Percentiles rank a stretch among this genome's conserved stretches.
phyloP scores from a whole-genome alignment of 352 stramenopile genomes.

The Pythium dissotocum region DNA sequence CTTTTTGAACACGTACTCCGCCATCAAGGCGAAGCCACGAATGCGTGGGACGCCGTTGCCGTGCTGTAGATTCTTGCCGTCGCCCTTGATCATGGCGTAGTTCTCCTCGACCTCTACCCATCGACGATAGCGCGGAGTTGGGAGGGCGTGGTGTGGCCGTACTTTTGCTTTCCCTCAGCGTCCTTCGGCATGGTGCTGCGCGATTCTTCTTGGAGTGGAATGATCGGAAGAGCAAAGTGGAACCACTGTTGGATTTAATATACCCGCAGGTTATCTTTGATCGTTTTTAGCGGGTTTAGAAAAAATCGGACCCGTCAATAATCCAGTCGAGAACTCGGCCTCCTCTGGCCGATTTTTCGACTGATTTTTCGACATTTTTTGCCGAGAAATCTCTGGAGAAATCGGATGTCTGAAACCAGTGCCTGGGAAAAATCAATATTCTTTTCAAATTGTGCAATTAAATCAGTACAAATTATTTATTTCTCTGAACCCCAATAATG shows the following conservation, averaged over 20 bases:
- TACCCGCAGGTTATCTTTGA: background rate
- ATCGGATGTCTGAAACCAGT: background rate
- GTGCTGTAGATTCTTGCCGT: slow-evolving; percentile 2
- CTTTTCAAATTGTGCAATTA: background rate
- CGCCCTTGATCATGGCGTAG: slow-evolving; percentile 9
- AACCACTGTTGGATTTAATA: background rate
- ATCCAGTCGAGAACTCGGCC: background rate
- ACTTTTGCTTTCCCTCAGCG: slow-evolving; percentile 3
- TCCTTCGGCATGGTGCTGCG: slow-evolving; percentile 4
- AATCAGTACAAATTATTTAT: background rate
- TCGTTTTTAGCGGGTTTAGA: background rate
- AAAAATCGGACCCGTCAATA: background rate
- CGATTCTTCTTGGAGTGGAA: background rate
- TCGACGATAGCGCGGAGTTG: slow-evolving; percentile 9
- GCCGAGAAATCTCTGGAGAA: background rate
- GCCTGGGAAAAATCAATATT: background rate
- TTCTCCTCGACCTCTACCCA: slow-evolving; percentile 11
- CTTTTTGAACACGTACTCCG: slow-evolving; percentile 5
- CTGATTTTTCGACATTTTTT: background rate
- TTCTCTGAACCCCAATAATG: background rate
- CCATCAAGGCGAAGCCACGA: slow-evolving; percentile 8
- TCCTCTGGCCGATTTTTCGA: background rate
- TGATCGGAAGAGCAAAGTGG: background rate
- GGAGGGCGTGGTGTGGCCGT: slow-evolving; percentile 6
- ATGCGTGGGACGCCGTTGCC: background rate